Conservation (phyloP, 371 early-diverging fungal genomes). For the Amoeboaphelidium occidentale region DNA sequence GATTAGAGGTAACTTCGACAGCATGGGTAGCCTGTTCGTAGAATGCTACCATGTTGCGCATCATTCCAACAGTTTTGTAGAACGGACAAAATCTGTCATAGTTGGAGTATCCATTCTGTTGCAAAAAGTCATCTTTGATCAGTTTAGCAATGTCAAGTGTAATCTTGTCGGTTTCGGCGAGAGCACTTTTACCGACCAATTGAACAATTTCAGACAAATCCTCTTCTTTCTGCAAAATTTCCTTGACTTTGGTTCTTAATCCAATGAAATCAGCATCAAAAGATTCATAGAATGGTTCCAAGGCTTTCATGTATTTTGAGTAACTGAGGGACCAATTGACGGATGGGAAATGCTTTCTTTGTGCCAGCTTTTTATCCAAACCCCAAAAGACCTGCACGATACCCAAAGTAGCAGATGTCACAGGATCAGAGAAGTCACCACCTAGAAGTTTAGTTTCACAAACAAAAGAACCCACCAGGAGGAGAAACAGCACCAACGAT, state of each 20-base stretch:
- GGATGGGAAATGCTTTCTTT: conserved; percentile 99
- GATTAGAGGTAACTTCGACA: conserved; percentile 67
- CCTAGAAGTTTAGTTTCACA: conserved; percentile 99
- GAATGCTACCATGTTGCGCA: conserved; percentile 92
- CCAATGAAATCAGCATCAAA: conserved; percentile 79
- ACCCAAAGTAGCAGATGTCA: conserved; percentile 94
- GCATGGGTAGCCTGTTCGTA: conserved; percentile 80
- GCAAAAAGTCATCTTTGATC: conserved; percentile 99
- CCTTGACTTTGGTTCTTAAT: conserved; percentile 81
- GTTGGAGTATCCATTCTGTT: conserved; percentile 98
- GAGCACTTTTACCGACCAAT: conserved; percentile 93
- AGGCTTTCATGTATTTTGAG: conserved; percentile 94
- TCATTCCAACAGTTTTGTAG: conserved; percentile 96
- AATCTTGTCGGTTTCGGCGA: conserved; percentile 97
- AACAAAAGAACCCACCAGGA: conserved; percentile 98
- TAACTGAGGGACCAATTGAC: conserved; percentile 98
- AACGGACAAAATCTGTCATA: conserved; percentile 99
- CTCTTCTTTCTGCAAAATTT: conserved; percentile 97
- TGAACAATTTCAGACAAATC: conserved; percentile 99
- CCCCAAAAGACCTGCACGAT: conserved; percentile 99
- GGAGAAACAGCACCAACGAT: conserved; percentile 99
- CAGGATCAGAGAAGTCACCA: conserved; percentile 99
- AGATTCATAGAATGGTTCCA: conserved; percentile 87
- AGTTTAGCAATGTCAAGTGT: conserved; percentile 93
- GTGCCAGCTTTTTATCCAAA: conserved; percentile 99